These are phyloP conservation scores for Akebia trifoliata DNA, from an alignment of 164 flowering plant genomes.

Conservation along the genomic window DNA sequence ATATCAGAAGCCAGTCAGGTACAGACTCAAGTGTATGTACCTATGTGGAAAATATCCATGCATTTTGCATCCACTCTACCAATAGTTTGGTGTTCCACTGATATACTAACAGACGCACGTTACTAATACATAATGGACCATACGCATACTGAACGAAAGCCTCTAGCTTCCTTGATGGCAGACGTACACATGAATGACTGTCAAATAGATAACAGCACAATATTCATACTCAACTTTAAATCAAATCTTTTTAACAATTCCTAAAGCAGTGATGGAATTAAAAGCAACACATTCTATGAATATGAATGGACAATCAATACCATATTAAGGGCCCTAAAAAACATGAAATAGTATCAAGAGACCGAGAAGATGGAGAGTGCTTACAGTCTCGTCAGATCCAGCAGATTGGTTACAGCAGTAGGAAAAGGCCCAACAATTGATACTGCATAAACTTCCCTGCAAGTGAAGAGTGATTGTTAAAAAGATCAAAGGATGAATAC, in stretches of 20 bases:
- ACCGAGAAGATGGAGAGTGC: conserved; percentile 8
- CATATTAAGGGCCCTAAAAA: background rate
- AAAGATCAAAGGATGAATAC: background rate
- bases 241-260: no score
- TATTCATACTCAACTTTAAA: background rate
- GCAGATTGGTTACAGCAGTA: conserved; percentile 81
- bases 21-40: no score
- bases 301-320: background rate
- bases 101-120: background rate
- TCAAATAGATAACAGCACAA: background rate
- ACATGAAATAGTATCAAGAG: background rate
- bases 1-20: no score
- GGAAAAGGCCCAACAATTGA: conserved; percentile 98
- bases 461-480: conserved; percentile 11
- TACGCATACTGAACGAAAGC: background rate
- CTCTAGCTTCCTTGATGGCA: background rate
- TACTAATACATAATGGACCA: background rate
- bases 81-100: no score
- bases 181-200: no score
- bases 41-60: no score
- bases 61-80: no score
- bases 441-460: conserved; percentile 96
- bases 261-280: no score
- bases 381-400: conserved; percentile 91
- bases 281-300: no score